Base-by-base conservation (phyloP, 108 stramenopile species). In the Pseudonitzschia delicatissima region DNA sequence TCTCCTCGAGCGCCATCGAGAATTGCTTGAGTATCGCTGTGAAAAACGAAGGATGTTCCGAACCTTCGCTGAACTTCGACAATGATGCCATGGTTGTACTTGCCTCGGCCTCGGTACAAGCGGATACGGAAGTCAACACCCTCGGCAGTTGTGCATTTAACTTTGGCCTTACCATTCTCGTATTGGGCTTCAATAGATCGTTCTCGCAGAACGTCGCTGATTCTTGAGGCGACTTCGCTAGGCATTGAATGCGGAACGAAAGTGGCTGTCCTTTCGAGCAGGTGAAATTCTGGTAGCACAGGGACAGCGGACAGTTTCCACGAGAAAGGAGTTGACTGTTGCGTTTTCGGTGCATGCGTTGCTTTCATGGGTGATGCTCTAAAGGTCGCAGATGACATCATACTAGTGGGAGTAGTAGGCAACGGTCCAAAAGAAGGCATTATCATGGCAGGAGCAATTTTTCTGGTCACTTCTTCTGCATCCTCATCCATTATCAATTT, bases 1-100 rank as follows among this genome's bases (percentile, higher is more conserved):
- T 74, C 77, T 8, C 82, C 84, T 71, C 79, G 65, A 26, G 85
- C 83, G 25, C 83, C 74, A 67, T 83, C 77, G 9, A 90, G 77
- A 63, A 90, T 90, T 13, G 88, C 84, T 47, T 74, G 49, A 0
- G 77, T 80, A 37, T 87, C 84, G 8, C 29, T 20, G 49, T 77
- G 60, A 63, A 82, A 90, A 44, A 62, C 64, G 13, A 79, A 28
- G 13, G 77, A 68, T 26, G 62, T 65, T 18, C 88, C 88, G 48
- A 77, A 76, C 23, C 82, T 49, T n/a, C 88, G 81, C 44, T 90
- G 88, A 25, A 90, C 85, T 74, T 90, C 88, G 33, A 85, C 88
- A 33, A 87, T 85, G 55, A 86, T 81, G 3, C 83, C 83, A 57
- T 85, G 72, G 17, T 52, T 57, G 61, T 69, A 80, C 27, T 71